These are phyloP conservation scores for Naganishia antarctica DNA, from an alignment of 768 basidiomycete species.

Conservation along the genomic window DNA sequence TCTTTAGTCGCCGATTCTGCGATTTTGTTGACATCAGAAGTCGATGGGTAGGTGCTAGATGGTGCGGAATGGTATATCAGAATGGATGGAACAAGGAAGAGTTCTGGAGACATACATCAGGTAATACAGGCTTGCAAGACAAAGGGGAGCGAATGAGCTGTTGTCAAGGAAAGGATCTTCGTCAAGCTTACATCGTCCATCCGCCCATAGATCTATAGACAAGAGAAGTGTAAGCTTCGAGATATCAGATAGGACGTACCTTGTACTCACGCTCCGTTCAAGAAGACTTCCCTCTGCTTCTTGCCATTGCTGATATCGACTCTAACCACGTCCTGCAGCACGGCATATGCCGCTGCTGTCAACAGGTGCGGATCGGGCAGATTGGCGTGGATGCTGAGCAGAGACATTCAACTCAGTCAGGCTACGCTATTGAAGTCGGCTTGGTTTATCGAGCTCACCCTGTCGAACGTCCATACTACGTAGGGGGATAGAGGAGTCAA, in stretches of 20 bases:
- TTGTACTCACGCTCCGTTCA: conserved; percentile 44
- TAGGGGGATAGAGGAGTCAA: neutral
- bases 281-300: conserved; percentile 47
- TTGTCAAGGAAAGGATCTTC: neutral
- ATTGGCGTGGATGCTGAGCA: conserved; percentile 41
- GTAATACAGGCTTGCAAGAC: conserved; percentile 39
- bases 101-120: conserved; percentile 30
- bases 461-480: conserved; percentile 47
- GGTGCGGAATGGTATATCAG: neutral
- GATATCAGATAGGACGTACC: neutral
- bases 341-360: conserved; percentile 45
- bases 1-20: conserved; percentile 2
- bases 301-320: conserved; percentile 38
- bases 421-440: neutral
- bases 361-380: conserved; percentile 41
- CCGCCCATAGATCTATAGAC: conserved; percentile 24
- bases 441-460: conserved; percentile 30
- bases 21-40: conserved; percentile 18
- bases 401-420: conserved; percentile 32
- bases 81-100: no score
- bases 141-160: neutral
- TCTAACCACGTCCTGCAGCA: conserved; percentile 43
- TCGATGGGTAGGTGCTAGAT: conserved; percentile 26
- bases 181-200: conserved; percentile 21
- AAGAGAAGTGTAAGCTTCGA: conserved; percentile 14